Percentiles rank a stretch among this genome's conserved stretches.
Conservation (phyloP, 352 stramenopile species). For the Pythium insidiosum region DNA sequence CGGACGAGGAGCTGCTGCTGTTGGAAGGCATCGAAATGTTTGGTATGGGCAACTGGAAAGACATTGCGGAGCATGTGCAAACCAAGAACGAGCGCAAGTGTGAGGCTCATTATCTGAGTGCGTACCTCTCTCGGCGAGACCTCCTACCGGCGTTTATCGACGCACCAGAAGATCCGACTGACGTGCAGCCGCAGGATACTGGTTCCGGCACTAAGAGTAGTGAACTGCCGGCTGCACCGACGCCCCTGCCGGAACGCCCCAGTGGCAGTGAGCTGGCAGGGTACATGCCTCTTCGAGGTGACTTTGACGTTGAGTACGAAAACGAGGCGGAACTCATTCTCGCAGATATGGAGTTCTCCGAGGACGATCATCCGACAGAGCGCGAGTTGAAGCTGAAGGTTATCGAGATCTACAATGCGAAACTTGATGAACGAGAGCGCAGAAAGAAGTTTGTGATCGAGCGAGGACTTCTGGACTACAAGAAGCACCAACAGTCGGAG, state of each 20-base stretch:
- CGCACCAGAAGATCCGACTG: constrained; percentile 13
- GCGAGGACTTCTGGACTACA: constrained; percentile 90
- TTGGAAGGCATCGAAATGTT: constrained; percentile 95
- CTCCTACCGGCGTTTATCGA: constrained; percentile 58
- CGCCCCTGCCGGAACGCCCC: constrained; percentile 18
- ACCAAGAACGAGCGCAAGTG: constrained; percentile 87
- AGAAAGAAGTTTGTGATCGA: constrained; percentile 91
- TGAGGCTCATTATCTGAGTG: constrained; percentile 81
- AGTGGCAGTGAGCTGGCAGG: constrained; percentile 68
- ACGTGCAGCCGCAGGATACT: background rate
- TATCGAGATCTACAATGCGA: constrained; percentile 95
- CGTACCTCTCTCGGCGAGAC: constrained; percentile 60
- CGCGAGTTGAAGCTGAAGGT: constrained; percentile 94
- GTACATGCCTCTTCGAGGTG: constrained; percentile 95
- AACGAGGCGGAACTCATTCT: constrained; percentile 96
- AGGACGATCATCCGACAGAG: constrained; percentile 87
- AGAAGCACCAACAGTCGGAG: constrained; percentile 89
- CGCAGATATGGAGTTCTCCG: constrained; percentile 93
- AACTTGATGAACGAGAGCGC: constrained; percentile 90
- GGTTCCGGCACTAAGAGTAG: background rate
- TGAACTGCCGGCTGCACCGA: constrained; percentile 5
- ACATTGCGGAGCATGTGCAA: constrained; percentile 83
- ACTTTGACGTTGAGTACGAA: constrained; percentile 98
- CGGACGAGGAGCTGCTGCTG: constrained; percentile 93
- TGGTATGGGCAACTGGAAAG: constrained; percentile 96